Base-by-base conservation (phyloP, 768 basidiomycete genomes). In the Kondoa subrosea region DNA sequence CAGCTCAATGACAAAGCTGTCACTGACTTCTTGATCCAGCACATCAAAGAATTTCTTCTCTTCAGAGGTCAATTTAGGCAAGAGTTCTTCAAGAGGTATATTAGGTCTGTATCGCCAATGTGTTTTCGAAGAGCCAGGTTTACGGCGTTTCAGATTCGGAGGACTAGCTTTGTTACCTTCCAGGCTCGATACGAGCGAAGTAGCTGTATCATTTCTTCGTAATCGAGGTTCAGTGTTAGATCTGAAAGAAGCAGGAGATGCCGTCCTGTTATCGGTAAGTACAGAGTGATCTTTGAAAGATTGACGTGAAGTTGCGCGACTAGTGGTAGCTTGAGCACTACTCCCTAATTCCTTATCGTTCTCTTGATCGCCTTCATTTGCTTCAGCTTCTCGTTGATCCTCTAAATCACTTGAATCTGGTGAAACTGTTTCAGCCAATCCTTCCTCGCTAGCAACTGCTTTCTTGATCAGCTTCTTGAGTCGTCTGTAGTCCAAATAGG, bases 21-120 rank as follows among this genome's bases (percentile, higher is more conserved):
- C n/a, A n/a, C n/a, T n/a, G n/a, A n/a, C n/a, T 75, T 99, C 86
- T 0, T 75, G 75, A 71, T 95, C 88, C 4, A 96, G 80, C 27
- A 84, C 80, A 1, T 83, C 81, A 69, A 97, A 88, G 78, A 95
- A 97, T 3, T 80, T 80, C 32, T 77, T 74, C 73, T 92, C 87
- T 27, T 81, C 77, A 0, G 83, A 80, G 15, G 84, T 81, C 25
- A 91, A 79, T 12, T 80, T 76, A 2, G 81, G 79, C 21, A 87
- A 75, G 25, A 80, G 71, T 25, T 80, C 77, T 0, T 75, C 72
- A 30, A 80, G 73, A 12, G 75, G 59, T 29, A 71, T 58, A 25
- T 58, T 34, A 25, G 60, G 65, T 27, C 67, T 27, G 34, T 67
- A 68, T 1, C 67, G 65, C 8, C 65, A 69, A 34, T 33, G 2